Base-by-base conservation (phyloP, 441 rosid species). In the Erodium trifolium region DNA sequence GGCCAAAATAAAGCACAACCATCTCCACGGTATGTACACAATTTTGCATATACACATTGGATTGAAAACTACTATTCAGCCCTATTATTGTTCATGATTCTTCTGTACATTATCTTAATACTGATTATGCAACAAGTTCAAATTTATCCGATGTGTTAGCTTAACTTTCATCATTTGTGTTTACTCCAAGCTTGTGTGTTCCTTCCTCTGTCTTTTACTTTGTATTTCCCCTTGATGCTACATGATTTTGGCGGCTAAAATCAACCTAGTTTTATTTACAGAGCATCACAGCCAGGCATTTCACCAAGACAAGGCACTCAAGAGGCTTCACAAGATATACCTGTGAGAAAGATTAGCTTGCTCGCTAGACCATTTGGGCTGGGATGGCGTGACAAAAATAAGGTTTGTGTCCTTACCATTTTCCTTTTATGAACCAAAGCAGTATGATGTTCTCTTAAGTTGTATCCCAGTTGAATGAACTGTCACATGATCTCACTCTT, bases 371-470 rank as follows among this genome's bases (percentile, higher is more conserved):
- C 97, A 73, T 94, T 94, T 82, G 99, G 90, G 70, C 93, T 94
- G 72, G 93, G 94, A 68, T 94, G 99, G 97, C 91, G 96, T 70
- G 97, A 92, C 78, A 77, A 85, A 74, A 90, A 84, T 84, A 92
- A 91, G 93, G 99, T 91, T 74, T 63, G 99, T 31, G 34, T 31
- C 34, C 34, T 31, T 31, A 3, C 34, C 34, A 31, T 81, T 73
- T 69, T 72, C 65, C n/a, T 13, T 14, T 3, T 31, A 31, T 45
- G 34, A 31, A 31, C 34, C 34, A 31, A 31, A 31, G 34, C 34
- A 49, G 16, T 49, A 12, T 41, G 16, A 49, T 13, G 12, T n/a
- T 1, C 55, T 12, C 5, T 31, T 31, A 49, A n/a, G n/a, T 49
- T n/a, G 16, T 16, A 55, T 31, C 34, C 34, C 34, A 31, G 34